Evolutionary conservation across 2,329 filamentous ascomycete genomes (phyloP).

Genomic region (Microcyclosporella mali): DNA sequence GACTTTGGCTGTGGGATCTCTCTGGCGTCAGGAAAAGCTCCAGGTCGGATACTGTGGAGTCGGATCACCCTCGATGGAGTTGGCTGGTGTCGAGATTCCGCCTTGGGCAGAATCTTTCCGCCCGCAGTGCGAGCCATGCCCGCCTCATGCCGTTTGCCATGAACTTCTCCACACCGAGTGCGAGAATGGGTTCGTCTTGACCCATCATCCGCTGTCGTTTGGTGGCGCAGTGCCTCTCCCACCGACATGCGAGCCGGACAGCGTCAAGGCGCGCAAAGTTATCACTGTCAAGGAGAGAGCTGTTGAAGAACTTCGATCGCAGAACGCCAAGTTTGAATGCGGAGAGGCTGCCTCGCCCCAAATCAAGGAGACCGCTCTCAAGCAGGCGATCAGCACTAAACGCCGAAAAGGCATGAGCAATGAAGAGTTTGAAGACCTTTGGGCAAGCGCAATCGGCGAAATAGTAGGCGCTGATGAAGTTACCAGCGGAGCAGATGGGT

Average conservation of each 20-base stretch:
- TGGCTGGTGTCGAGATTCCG: constrained; percentile 61
- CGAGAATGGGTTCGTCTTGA: constrained; percentile 79
- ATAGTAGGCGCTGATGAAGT: constrained; percentile 59
- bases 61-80: constrained; percentile 54
- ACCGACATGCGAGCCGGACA: constrained; percentile 90
- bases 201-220: constrained; percentile 75
- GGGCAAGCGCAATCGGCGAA: constrained; percentile 66
- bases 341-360: constrained; percentile 66
- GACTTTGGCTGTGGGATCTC: constrained; percentile 65
- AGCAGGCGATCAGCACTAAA: constrained; percentile 67
- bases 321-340: constrained; percentile 85
- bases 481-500: constrained; percentile 51
- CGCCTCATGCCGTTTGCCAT: constrained; percentile 83
- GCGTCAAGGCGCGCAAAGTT: constrained; percentile 80
- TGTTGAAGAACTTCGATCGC: constrained; percentile 76
- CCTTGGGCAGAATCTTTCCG: constrained; percentile 64
- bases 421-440: constrained; percentile 87
- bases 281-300: constrained; percentile 83
- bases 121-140: constrained; percentile 84
- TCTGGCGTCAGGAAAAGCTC: constrained; percentile 94
- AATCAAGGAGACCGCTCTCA: constrained; percentile 63
- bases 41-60: constrained; percentile 91
- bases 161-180: constrained; percentile 70
- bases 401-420: constrained; percentile 77
- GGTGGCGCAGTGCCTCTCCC: constrained; percentile 76